Evolutionary conservation across 257 asterid species (phyloP).

Genomic region (Solanum pimpinellifolium): DNA sequence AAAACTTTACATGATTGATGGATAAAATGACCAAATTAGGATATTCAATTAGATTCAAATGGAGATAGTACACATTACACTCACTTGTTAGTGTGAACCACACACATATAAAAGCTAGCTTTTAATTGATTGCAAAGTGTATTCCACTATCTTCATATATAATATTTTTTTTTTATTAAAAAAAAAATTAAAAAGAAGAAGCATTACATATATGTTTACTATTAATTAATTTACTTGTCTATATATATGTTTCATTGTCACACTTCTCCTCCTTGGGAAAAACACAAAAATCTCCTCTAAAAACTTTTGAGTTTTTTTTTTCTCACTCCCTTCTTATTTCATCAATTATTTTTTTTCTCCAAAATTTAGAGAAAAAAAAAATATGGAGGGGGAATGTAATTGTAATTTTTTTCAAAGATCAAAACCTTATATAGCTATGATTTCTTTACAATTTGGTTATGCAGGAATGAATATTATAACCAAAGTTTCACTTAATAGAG

Average conservation of each 20-base stretch:
- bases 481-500: constrained; percentile 78
- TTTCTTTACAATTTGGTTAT: constrained; percentile 72
- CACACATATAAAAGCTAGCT: background rate
- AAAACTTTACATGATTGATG: background rate
- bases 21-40: background rate
- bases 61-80: background rate
- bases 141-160: background rate
- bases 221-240: constrained; percentile 6
- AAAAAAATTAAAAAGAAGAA: background rate
- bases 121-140: background rate
- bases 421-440: constrained; percentile 90
- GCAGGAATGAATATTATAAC: constrained; percentile 95
- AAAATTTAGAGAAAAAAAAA: background rate
- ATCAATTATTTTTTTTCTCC: background rate
- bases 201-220: background rate
- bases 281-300: constrained; percentile 25
- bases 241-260: constrained; percentile 29
- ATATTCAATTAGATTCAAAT: background rate
- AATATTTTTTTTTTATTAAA: too few relatives aligned
- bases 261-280: constrained; percentile 38
- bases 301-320: constrained; percentile 27
- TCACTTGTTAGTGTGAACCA: background rate
- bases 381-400: constrained; percentile 43
- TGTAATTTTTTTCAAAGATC: constrained; percentile 40
- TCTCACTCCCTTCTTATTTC: constrained; percentile 22